These are phyloP conservation scores for Graphilbum ipis-grandicollis DNA, from an alignment of 2,329 filamentous ascomycete genomes.

Conservation along the genomic window DNA sequence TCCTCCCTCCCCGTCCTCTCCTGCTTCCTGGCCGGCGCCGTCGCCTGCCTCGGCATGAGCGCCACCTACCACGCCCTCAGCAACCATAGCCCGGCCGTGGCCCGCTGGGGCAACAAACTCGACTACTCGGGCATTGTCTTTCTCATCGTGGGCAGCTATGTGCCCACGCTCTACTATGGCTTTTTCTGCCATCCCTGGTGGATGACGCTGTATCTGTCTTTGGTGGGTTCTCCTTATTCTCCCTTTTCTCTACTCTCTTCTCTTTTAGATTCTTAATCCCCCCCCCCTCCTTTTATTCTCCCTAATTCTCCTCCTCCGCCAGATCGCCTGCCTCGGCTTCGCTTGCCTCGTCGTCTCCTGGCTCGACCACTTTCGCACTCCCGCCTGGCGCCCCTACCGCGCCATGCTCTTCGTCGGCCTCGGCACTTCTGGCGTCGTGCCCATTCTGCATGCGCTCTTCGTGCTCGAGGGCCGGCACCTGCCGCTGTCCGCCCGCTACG, in stretches of 20 bases:
- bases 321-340: conserved; percentile 66
- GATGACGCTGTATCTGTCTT: conserved; percentile 55
- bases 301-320: neutral
- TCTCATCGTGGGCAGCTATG: conserved; percentile 79
- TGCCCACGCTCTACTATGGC: conserved; percentile 77
- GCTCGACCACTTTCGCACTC: conserved; percentile 68
- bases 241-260: neutral
- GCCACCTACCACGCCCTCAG: conserved; percentile 70
- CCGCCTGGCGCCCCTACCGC: conserved; percentile 68
- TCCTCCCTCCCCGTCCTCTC: conserved; percentile 39
- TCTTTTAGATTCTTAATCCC: too few species aligned
- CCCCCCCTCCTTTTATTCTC: neutral
- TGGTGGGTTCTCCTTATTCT: conserved; percentile 31
- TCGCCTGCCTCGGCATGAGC: conserved; percentile 61
- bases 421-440: conserved; percentile 68
- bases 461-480: conserved; percentile 1
- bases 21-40: conserved; percentile 64
- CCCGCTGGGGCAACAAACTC: conserved; percentile 75
- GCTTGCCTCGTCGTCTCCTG: conserved; percentile 63
- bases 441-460: conserved; percentile 57
- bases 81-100: conserved; percentile 67
- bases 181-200: conserved; percentile 54
- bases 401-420: conserved; percentile 80
- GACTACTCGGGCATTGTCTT: conserved; percentile 91
- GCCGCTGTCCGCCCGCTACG: conserved; percentile 33